Base-by-base conservation (phyloP, 1,139 yeast genomes). In the Hansenula lynferdii region DNA sequence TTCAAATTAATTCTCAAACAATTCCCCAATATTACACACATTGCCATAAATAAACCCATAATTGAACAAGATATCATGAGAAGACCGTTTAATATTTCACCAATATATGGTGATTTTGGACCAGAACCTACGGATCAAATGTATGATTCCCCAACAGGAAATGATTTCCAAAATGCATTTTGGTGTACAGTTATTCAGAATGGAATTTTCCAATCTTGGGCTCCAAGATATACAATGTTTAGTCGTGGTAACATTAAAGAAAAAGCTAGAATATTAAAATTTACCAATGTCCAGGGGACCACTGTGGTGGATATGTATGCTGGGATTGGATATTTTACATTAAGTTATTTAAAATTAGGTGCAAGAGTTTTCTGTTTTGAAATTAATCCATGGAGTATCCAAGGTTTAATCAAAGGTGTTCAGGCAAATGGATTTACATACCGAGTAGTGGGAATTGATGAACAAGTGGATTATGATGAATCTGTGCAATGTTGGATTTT, bases 201-300 rank as follows among this genome's bases (percentile, higher is more conserved):
- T 56, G 90, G 89, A 2, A 77, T 87, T 6, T 65, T 58, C 44
- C 96, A 87, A 53, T 70, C 75, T 3, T 87, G 96, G 96, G 85
- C 92, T 4, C 96, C 96, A 0, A 57, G 70, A 38, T 82, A 77
- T 53, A 85, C 95, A 11, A 87, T 87, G 96, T 87, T 87, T 55
- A 80, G 90, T 28, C 61, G 96, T n/a, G 96, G 96, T 0, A 87
- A 87, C 54, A 76, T 87, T 49, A 83, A 81, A 47, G 96, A 87
- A 54, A 87, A 87, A 58, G 72, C 78, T 14, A 61, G 96, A 18
- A 70, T 87, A 0, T 56, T 82, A 37, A 32, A 37, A 5, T 72
- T 67, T 52, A 42, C 43, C 8, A 50, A 57, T 11, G 61, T 78
- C 3, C 42, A 51, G 8, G 65, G 56, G 8, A 62, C 68, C 0